These are phyloP conservation scores for Pythium myriotylum DNA, from an alignment of 352 stramenopile genomes.

Conservation along the genomic window DNA sequence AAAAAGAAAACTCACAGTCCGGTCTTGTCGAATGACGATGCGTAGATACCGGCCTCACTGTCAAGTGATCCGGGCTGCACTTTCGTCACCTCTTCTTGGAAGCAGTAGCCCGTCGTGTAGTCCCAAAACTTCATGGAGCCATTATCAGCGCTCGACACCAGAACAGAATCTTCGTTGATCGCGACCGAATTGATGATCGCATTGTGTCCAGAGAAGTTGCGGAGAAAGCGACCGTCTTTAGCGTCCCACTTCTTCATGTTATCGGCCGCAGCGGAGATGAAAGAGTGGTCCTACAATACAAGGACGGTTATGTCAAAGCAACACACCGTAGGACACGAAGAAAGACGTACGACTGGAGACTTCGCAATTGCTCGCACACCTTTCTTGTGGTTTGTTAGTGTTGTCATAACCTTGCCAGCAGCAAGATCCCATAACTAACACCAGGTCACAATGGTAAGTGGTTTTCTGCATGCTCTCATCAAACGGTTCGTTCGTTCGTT, in stretches of 20 bases:
- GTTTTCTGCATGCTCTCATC: background rate
- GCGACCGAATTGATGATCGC: conserved; percentile 98
- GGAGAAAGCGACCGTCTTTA: conserved; percentile 94
- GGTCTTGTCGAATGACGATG: conserved; percentile 97
- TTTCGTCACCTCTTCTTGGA: conserved; percentile 95
- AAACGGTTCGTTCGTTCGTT: background rate
- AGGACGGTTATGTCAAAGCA: background rate
- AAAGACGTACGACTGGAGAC: conserved; percentile 68
- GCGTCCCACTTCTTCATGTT: conserved; percentile 99
- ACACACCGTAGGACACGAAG: background rate
- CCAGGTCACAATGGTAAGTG: background rate
- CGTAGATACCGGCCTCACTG: conserved; percentile 98
- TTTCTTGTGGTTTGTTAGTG: conserved; percentile 99
- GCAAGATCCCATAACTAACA: conserved; percentile 97
- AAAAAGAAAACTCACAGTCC: conserved; percentile 70
- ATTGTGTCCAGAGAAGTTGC: conserved; percentile 98
- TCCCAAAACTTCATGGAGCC: conserved; percentile 99
- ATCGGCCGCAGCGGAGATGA: conserved; percentile 96
- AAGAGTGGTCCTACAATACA: conserved; percentile 91
- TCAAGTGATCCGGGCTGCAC: conserved; percentile 96
- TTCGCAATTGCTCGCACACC: conserved; percentile 91
- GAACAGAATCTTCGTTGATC: conserved; percentile 97
- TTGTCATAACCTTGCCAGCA: conserved; percentile 97
- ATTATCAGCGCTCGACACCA: conserved; percentile 97
- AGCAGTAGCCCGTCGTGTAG: conserved; percentile 98